Conservation (phyloP, 2,329 filamentous ascomycete genomes). For the Fusarium hainanense region DNA sequence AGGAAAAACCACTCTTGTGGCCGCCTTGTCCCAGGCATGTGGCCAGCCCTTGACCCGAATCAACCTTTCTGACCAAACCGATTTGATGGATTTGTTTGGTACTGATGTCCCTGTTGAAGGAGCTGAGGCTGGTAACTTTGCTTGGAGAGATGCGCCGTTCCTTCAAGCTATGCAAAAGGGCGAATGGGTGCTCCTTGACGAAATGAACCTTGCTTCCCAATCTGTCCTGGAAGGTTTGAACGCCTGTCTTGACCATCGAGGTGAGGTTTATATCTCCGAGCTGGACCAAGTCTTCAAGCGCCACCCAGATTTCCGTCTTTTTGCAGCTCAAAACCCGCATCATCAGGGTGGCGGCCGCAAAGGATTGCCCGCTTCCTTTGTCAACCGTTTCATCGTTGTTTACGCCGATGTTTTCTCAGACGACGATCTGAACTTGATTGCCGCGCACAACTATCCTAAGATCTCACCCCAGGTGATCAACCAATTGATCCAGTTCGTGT, state of each 20-base stretch:
- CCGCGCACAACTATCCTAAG: conserved; percentile 77
- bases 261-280: conserved; percentile 94
- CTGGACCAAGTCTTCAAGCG: conserved; percentile 93
- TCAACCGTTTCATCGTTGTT: conserved; percentile 97
- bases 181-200: conserved; percentile 95
- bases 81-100: conserved; percentile 96
- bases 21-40: conserved; percentile 82
- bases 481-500: conserved; percentile 82
- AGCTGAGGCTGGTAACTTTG: conserved; percentile 89
- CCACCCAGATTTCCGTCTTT: conserved; percentile 91
- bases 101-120: conserved; percentile 96
- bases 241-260: conserved; percentile 94
- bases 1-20: conserved; percentile 93
- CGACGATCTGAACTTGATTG: conserved; percentile 85
- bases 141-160: conserved; percentile 96
- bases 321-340: conserved; percentile 97
- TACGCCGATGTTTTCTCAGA: conserved; percentile 91
- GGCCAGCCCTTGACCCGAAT: conserved; percentile 89
- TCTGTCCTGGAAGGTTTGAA: conserved; percentile 96
- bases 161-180: conserved; percentile 96
- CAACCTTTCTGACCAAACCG: conserved; percentile 97
- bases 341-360: conserved; percentile 97
- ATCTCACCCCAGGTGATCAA: conserved; percentile 69
- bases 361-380: conserved; percentile 92
- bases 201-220: conserved; percentile 98